Conservation (phyloP, 441 rosid genomes). For the Populus hybrid region DNA sequence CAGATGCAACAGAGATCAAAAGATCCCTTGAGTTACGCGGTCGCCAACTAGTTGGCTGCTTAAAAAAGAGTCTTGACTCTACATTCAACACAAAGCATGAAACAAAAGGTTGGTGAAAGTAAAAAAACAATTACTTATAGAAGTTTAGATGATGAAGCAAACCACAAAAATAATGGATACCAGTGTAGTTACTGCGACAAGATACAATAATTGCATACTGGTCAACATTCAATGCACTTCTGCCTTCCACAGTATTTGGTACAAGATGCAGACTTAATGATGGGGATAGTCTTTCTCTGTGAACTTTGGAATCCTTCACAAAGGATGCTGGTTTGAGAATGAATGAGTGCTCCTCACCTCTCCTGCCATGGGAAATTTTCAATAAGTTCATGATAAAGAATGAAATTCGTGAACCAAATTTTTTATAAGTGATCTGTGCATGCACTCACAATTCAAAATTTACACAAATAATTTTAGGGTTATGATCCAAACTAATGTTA, state of each 20-base stretch:
- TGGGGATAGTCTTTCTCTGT: conserved; percentile 45
- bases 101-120: conserved; percentile 13
- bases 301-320: conserved; percentile 51
- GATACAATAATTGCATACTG: conserved; percentile 88
- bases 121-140: conserved; percentile 14
- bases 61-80: conserved; percentile 95
- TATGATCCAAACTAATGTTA: neutral
- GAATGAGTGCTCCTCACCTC: conserved; percentile 97
- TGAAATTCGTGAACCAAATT: neutral
- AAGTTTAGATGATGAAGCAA: conserved; percentile 20
- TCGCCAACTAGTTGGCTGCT: conserved; percentile 84
- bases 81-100: conserved; percentile 19
- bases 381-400: conserved; percentile 17
- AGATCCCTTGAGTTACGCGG: conserved; percentile 84
- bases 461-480: neutral
- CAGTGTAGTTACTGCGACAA: conserved; percentile 88
- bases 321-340: conserved; percentile 80
- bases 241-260: conserved; percentile 49
- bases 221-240: conserved; percentile 44
- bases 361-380: conserved; percentile 53
- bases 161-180: conserved; percentile 32
- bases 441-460: neutral
- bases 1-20: conserved; percentile 90
- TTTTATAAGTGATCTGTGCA: neutral
- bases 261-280: conserved; percentile 48